Base-by-base conservation (phyloP, 768 basidiomycete species). In the Pulveroboletus sp. region DNA sequence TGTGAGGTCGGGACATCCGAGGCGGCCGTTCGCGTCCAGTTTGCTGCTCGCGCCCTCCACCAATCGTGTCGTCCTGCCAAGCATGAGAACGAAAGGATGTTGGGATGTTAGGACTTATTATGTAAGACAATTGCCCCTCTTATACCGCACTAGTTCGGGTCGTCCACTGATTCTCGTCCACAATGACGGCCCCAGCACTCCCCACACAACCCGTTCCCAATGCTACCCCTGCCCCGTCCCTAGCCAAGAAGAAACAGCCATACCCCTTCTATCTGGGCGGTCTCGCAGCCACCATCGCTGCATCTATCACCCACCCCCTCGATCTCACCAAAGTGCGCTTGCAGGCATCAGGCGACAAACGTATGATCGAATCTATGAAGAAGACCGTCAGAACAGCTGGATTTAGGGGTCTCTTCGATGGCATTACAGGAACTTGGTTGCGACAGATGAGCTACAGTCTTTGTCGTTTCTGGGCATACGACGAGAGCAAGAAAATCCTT, bases 401-500 rank as follows among this genome's bases (percentile, higher is more conserved):
- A 76, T 56, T 59, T 57, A 55, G 59, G 57, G 92, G 92, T 3
- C 74, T 93, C 42, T 91, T 81, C 61, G 92, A 93, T 63, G 92
- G 92, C 15, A 89, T 93, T 51, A 74, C 84, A 3, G 92, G 91
- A 28, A 95, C 92, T 26, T 86, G 89, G 82, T 70, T 95, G 69
- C 80, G 92, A 27, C 92, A 95, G 70, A 91, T 93, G 89, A 88
- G 84, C 31, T 94, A 94, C 71, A 91, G 88, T 38, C 74, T 93
- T 66, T 91, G 89, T 66, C 77, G 91, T n/a, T 94, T 93, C 73
- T 93, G 89, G 82, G 89, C 88, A 14, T 92, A 93, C 66, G 91
- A 93, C 55, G 86, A 89, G 72, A 89, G 85, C 66, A 94, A 93
- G 76, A 90, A 86, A 73, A 56, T 85, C 7, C 59, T 93, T 0